Conservation (phyloP, 257 asterid genomes). For the Solanum sejunctum region DNA sequence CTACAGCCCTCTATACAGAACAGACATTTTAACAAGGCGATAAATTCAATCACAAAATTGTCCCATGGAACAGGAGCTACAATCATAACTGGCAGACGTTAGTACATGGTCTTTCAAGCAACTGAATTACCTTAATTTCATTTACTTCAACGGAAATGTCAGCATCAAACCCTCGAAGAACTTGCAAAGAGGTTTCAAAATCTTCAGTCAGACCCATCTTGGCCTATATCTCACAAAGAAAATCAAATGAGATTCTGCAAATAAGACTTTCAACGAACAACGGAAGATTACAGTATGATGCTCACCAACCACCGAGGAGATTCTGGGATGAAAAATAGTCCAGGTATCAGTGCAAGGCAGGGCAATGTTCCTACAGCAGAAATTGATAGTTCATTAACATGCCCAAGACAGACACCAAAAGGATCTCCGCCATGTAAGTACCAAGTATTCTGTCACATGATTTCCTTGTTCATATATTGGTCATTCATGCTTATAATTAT, state of each 20-base stretch:
- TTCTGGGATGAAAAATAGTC: conserved; percentile 33
- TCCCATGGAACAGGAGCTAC: background rate
- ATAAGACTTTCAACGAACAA: background rate
- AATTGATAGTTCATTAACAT: background rate
- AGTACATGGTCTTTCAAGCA: background rate
- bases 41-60: background rate
- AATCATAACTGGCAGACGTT: background rate
- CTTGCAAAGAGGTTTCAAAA: conserved; percentile 92
- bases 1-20: conserved; percentile 62
- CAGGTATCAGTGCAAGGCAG: conserved; percentile 25
- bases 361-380: conserved; percentile 5
- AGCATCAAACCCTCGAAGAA: conserved; percentile 86
- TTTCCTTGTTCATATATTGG: background rate
- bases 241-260: conserved; percentile 6
- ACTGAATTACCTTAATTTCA: conserved; percentile 48
- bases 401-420: background rate
- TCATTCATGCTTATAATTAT: background rate
- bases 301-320: conserved; percentile 99
- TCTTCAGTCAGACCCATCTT: conserved; percentile 92
- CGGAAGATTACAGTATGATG: background rate
- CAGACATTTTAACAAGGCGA: background rate
- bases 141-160: conserved; percentile 77
- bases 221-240: conserved; percentile 40
- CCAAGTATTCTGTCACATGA: too few species aligned
- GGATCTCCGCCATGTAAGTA: background rate